Conservation (phyloP, 140 eudicot species). For the Anethum foeniculum region DNA sequence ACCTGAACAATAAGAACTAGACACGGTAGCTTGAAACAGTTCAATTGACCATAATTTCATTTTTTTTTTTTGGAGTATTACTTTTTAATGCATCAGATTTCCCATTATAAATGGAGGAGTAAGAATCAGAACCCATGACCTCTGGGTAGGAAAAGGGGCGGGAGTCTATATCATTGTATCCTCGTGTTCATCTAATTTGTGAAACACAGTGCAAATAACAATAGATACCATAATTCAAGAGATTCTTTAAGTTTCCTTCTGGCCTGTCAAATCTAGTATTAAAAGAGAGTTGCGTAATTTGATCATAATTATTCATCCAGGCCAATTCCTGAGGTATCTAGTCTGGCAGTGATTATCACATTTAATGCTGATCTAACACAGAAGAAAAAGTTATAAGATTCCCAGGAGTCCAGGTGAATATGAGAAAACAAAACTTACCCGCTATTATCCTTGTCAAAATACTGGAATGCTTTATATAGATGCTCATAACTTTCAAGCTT, state of each 20-base stretch:
- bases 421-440: slow-evolving; percentile 33
- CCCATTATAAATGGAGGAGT: not conserved
- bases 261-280: not conserved
- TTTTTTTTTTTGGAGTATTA: not conserved
- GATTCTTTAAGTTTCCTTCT: not conserved
- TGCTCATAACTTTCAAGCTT: slow-evolving; percentile 60
- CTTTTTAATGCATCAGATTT: not conserved
- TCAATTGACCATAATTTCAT: not conserved
- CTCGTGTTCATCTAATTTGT: not conserved
- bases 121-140: not conserved
- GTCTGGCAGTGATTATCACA: not conserved
- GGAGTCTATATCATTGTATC: not conserved
- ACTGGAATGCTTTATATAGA: slow-evolving; percentile 50
- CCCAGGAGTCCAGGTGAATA: not conserved
- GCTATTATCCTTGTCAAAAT: slow-evolving; percentile 63
- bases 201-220: not conserved
- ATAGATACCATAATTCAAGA: not conserved
- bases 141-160: not conserved
- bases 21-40: not conserved
- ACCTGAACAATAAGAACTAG: not conserved
- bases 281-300: not conserved
- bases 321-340: not conserved
- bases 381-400: not conserved
- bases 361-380: not conserved
- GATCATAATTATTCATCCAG: not conserved